Evolutionary conservation across 2,329 filamentous ascomycete genomes (phyloP).

Genomic region (Paracorniculantispora psalliotae): DNA sequence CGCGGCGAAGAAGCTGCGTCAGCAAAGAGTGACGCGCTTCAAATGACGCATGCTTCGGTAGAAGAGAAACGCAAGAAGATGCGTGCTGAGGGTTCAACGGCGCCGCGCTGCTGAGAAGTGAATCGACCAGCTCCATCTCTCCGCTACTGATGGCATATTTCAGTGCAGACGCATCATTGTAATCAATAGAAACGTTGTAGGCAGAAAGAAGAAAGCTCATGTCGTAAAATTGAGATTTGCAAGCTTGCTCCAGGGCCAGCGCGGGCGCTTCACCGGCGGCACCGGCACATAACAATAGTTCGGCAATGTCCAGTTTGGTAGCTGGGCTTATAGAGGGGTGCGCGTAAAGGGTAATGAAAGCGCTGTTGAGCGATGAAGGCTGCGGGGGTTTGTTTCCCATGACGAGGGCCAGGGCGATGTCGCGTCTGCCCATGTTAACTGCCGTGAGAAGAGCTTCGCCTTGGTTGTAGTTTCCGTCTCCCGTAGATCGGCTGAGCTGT

Average conservation of each 20-base stretch:
- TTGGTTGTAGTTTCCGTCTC: slow-evolving; percentile 48
- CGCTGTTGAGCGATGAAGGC: slow-evolving; percentile 42
- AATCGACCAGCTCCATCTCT: slow-evolving; percentile 41
- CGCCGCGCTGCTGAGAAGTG: slow-evolving; percentile 42
- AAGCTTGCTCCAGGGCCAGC: slow-evolving; percentile 43
- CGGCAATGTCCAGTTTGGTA: slow-evolving; percentile 47
- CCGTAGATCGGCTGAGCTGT: slow-evolving; percentile 46
- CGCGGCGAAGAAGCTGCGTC: slow-evolving; percentile 43
- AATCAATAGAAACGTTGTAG: slow-evolving; percentile 51
- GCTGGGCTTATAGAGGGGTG: slow-evolving; percentile 42
- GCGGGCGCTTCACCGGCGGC: slow-evolving; percentile 48
- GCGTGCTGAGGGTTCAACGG: slow-evolving; percentile 40
- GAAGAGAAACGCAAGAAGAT: slow-evolving; percentile 44
- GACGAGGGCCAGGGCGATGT: slow-evolving; percentile 51
- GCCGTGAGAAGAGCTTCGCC: slow-evolving; percentile 49
- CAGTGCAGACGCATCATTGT: slow-evolving; percentile 30
- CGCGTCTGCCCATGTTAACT: slow-evolving; percentile 43
- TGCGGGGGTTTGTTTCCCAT: slow-evolving; percentile 49
- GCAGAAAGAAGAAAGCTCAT: slow-evolving; percentile 50
- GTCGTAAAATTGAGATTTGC: slow-evolving; percentile 45
- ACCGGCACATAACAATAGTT: slow-evolving; percentile 54
- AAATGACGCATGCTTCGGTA: slow-evolving; percentile 42
- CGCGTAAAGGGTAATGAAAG: slow-evolving; percentile 44
- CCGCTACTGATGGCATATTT: slow-evolving; percentile 21
- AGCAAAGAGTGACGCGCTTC: slow-evolving; percentile 43